phyloP scores from a whole-genome alignment of 108 stramenopile species.

The Licmophora abbreviata region DNA sequence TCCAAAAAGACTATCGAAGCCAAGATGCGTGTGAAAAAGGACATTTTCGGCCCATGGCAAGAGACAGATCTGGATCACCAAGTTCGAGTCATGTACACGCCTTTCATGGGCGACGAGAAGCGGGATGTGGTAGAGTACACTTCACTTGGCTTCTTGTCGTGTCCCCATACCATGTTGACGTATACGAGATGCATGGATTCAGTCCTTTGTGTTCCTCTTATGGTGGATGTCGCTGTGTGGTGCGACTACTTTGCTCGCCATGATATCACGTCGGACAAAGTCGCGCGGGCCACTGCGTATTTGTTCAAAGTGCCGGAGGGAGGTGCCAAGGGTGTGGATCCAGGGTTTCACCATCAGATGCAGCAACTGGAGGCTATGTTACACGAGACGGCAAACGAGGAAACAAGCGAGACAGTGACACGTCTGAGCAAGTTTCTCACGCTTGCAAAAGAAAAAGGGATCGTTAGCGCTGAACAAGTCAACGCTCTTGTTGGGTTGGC shows the following conservation, averaged over 20 bases:
- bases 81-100: slow-evolving; percentile 78
- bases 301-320: slow-evolving; percentile 88
- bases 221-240: slow-evolving; percentile 80
- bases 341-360: slow-evolving; percentile 59
- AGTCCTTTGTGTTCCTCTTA: slow-evolving; percentile 81
- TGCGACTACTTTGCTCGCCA: slow-evolving; percentile 67
- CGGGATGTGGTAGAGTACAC: slow-evolving; percentile 87
- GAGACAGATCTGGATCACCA: slow-evolving; percentile 73
- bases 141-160: slow-evolving; percentile 57
- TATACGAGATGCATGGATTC: slow-evolving; percentile 84
- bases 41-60: slow-evolving; percentile 77
- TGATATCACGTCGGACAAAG: slow-evolving; percentile 22
- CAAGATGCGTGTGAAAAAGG: slow-evolving; percentile 75
- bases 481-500: slow-evolving; percentile 5
- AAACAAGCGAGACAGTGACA: background rate
- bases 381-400: background rate
- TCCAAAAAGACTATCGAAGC: slow-evolving; percentile 49
- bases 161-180: slow-evolving; percentile 79
- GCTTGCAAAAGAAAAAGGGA: slow-evolving; percentile 10
- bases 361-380: slow-evolving; percentile 28
- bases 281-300: slow-evolving; percentile 75
- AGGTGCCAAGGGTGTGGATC: slow-evolving; percentile 36
- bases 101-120: slow-evolving; percentile 82
- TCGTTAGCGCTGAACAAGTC: slow-evolving; percentile 13
- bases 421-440: background rate